Evolutionary conservation across 2,329 filamentous ascomycete species (phyloP), one percentile per base, ranked within the genome.

Genomic region (Claviceps sp.): DNA sequence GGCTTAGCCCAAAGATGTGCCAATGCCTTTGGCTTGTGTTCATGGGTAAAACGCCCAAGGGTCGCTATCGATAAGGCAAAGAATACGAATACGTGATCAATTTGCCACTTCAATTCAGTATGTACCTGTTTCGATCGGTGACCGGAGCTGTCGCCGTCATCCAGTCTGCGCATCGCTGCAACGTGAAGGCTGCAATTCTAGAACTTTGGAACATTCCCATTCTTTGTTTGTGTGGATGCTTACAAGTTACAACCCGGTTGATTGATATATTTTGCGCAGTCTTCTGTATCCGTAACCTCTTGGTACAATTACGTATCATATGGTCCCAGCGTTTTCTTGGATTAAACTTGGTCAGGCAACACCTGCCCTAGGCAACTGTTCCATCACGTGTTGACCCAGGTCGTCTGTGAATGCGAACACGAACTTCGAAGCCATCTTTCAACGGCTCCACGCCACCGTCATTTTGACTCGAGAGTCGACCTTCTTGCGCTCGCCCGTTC

Each of bases 321-420:
- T 30, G 26, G 26, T 34, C 30, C 30, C 3, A 34, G 30, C 30
- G 30, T 34, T 11, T 34, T 9, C 30, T 11, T 34, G 30, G 8
- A 34, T 11, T 34, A 11, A 34, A 34, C 30, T 34, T 34, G 30
- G 30, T 26, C 43, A 46, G 43, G 24, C 24, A 46, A 14, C 14
- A 43, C 24, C 43, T 30, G 43, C 7, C 43, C 24, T 13, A 34
- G 5, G 11, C 24, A 34, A 34, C 16, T 34, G 26, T 46, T 18
- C 20, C n/a, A 46, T 46, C 43, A 46, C 43, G 43, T 43, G 24
- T 13, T 44, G 43, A 26, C n/a, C 26, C 7, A 40, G 22, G 22
- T 22, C 20, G 4, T 14, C 38, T 49, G 34, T 40, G 47, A 50
- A 55, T 42, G 52, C 54, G 52, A 55, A 55, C 54, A 55, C 54